phyloP scores from a whole-genome alignment of 192 early-diverging fungal species.

The Podila epicladia region DNA sequence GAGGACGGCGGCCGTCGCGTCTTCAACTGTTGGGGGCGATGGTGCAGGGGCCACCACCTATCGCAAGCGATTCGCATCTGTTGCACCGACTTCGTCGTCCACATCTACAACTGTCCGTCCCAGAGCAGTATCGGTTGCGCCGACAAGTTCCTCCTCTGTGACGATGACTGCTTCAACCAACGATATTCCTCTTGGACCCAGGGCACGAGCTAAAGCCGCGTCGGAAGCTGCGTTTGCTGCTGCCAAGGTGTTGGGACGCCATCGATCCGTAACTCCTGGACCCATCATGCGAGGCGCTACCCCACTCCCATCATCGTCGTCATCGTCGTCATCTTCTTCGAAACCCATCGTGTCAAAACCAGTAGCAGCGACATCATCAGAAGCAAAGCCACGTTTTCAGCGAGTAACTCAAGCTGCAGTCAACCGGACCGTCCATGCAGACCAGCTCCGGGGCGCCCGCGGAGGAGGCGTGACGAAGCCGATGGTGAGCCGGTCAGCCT shows the following conservation, averaged over 20 bases:
- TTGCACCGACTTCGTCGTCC: neutral
- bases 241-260: constrained; percentile 1
- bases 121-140: neutral
- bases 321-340: neutral
- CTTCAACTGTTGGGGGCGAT: neutral
- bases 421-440: too few species aligned
- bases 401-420: neutral
- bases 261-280: neutral
- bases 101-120: neutral
- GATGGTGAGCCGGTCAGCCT: too few species aligned
- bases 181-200: constrained; percentile 26
- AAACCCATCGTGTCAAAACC: neutral
- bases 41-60: neutral
- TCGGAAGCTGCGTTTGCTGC: constrained; percentile 44
- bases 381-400: neutral
- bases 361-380: neutral
- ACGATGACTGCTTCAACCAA: too few species aligned
- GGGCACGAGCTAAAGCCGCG: constrained; percentile 47
- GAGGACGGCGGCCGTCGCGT: constrained; percentile 7
- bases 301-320: neutral
- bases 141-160: too few species aligned
- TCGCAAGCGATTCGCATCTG: constrained; percentile 4
- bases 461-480: too few species aligned
- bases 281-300: neutral
- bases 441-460: too few species aligned